Evolutionary conservation across 768 basidiomycete species (phyloP).

Genomic region (Solioccasus polychromus): DNA sequence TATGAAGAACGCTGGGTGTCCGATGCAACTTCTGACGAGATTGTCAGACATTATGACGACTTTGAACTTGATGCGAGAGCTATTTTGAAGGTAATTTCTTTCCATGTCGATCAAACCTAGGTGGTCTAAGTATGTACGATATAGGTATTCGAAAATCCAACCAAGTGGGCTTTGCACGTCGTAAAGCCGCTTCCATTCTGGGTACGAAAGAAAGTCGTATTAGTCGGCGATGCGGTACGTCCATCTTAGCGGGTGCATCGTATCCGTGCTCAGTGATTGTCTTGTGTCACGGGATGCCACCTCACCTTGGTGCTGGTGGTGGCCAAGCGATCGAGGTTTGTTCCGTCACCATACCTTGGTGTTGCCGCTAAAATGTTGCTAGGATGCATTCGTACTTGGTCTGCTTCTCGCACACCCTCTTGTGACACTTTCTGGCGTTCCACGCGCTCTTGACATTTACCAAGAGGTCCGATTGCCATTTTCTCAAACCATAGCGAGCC

Average conservation of each 20-base stretch:
- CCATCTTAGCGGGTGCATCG: background rate
- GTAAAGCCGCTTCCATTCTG: slow-evolving; percentile 41
- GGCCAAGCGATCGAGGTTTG: slow-evolving; percentile 23
- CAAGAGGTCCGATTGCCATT: slow-evolving; percentile 15
- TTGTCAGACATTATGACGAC: slow-evolving; percentile 26
- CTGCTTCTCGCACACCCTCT: slow-evolving; percentile 25
- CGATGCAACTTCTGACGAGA: slow-evolving; percentile 32
- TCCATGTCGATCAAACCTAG: background rate
- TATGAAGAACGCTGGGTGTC: slow-evolving; percentile 34
- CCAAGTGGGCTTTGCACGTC: slow-evolving; percentile 45
- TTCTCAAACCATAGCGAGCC: slow-evolving; percentile 8
- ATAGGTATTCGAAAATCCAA: slow-evolving; percentile 36
- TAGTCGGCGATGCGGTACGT: slow-evolving; percentile 51
- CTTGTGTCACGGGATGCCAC: slow-evolving; percentile 26
- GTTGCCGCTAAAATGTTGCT: background rate
- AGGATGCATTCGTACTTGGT: slow-evolving; percentile 24
- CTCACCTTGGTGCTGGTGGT: slow-evolving; percentile 23
- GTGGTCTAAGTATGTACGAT: background rate
- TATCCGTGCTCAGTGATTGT: background rate
- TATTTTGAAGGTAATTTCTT: slow-evolving; percentile 26
- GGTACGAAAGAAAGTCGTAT: slow-evolving; percentile 38
- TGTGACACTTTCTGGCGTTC: background rate
- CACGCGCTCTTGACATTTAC: slow-evolving; percentile 9
- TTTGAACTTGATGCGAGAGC: slow-evolving; percentile 37
- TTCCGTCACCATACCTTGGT: too few species aligned